Evolutionary conservation across 1,284 basidiomycete genomes (phyloP).

Genomic region (Pterula multifida): DNA sequence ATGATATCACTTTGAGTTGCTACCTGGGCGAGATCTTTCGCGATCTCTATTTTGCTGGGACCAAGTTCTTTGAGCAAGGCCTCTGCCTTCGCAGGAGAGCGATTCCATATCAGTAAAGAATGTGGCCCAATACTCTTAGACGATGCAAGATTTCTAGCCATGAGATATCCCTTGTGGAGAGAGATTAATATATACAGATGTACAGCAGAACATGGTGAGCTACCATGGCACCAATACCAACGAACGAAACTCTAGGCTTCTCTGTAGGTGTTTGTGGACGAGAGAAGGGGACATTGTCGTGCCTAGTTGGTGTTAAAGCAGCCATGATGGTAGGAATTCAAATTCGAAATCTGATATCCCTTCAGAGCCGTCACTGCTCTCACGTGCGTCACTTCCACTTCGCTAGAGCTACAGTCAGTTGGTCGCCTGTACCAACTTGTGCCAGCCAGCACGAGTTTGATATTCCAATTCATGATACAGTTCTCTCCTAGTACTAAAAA

Average conservation of each 20-base stretch:
- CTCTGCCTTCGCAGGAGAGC: conserved; percentile 46
- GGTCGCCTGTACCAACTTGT: background rate
- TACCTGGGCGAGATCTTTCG: conserved; percentile 42
- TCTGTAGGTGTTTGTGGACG: conserved; percentile 36
- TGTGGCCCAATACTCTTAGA: conserved; percentile 21
- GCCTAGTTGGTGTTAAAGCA: background rate
- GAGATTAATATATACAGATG: background rate
- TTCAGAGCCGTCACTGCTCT: background rate
- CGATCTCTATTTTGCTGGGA: conserved; percentile 36
- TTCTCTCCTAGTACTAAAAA: background rate
- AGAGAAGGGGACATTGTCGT: conserved; percentile 39
- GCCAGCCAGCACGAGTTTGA: background rate
- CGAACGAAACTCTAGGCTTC: conserved; percentile 41
- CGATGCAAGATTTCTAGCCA: conserved; percentile 67
- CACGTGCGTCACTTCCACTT: background rate
- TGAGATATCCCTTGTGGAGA: conserved; percentile 20
- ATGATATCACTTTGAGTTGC: conserved; percentile 67
- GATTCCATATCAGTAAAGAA: conserved; percentile 60
- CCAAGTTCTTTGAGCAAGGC: conserved; percentile 44
- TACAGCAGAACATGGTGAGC: conserved; percentile 6
- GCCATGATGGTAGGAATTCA: background rate
- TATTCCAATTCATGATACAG: background rate
- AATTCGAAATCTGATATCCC: background rate
- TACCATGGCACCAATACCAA: conserved; percentile 64
- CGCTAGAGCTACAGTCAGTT: background rate